Base-by-base conservation (phyloP, 345 rosid genomes). In the Pugionium dolabratum region DNA sequence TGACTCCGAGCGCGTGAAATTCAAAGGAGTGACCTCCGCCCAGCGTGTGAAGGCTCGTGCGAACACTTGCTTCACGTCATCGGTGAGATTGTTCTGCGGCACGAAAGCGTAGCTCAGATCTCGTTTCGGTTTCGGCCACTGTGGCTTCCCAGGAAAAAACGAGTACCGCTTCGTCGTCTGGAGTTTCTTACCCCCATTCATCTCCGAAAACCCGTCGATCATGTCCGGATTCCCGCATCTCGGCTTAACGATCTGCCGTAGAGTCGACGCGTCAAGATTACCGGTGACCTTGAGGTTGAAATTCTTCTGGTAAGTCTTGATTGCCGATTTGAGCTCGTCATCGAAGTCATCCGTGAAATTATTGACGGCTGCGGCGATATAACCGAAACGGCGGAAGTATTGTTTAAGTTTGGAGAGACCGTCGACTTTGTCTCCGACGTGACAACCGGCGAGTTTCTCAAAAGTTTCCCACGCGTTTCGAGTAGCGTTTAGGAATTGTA, bases 191-290 rank as follows among this genome's bases (percentile, higher is more conserved):
- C 89, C 89, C 2, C 82, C 85, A 77, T 83, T 90, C 96, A 90
- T 90, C 4, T 74, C 74, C 1, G 94, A 80, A 0, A 80, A 3
- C 1, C 96, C 94, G 81, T 84, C 86, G 68, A 87, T 73, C 29
- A 89, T 43, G 9, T 90, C 96, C 3, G 91, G 81, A 66, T 87
- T 86, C 5, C 96, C 94, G 55, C 96, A 90, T 44, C 96, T 54
- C 1, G 96, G 94, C 11, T 57, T 76, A 1, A 76, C 48, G 70
- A 90, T 78, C 48, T 74, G 81, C 27, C 67, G 51, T 5, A 87
- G 50, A 6, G 96, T 87, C 6, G 78, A 67, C 0, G 63, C 54
- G 54, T 90, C 96, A 61, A 90, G 91, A 6, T 77, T 60, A 1
- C 96, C 94, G 6, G 96, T 90, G 70, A 64, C 65, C 7, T 79